Percentiles rank a stretch among this genome's conserved stretches.
phyloP scores from a whole-genome alignment of 768 basidiomycete species.

The Boletellus sp. region DNA sequence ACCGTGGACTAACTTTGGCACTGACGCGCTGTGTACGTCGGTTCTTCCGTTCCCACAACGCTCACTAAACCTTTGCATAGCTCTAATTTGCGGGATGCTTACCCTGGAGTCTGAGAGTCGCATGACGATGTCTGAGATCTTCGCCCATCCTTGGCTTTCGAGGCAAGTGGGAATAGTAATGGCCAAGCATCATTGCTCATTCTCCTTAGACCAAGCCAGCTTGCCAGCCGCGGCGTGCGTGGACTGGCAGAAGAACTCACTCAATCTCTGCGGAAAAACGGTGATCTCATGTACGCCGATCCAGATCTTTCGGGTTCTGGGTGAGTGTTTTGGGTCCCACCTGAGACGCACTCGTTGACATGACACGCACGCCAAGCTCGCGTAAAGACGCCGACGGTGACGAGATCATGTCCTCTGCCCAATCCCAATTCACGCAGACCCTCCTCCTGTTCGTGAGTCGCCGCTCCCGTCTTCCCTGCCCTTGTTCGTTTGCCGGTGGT shows the following conservation, averaged over 20 bases:
- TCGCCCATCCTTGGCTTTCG: slow-evolving; percentile 69
- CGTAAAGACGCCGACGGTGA: slow-evolving; percentile 53
- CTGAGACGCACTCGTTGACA: background rate
- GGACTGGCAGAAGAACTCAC: slow-evolving; percentile 71
- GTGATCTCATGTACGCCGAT: slow-evolving; percentile 71
- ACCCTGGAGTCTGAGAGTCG: slow-evolving; percentile 66
- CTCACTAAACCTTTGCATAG: slow-evolving; percentile 38
- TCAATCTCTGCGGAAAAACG: slow-evolving; percentile 58
- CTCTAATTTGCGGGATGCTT: slow-evolving; percentile 71
- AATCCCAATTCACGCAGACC: slow-evolving; percentile 75
- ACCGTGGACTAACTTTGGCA: slow-evolving; percentile 74
- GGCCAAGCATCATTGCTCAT: background rate
- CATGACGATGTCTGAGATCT: slow-evolving; percentile 57
- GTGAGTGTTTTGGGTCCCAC: slow-evolving; percentile 26
- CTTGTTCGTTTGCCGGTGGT: background rate
- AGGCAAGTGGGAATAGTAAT: slow-evolving; percentile 41
- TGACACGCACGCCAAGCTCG: slow-evolving; percentile 7
- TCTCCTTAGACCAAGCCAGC: slow-evolving; percentile 59
- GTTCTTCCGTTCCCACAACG: background rate
- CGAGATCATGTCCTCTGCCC: slow-evolving; percentile 54
- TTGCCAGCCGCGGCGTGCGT: slow-evolving; percentile 47
- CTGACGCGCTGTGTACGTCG: slow-evolving; percentile 57
- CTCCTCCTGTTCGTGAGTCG: slow-evolving; percentile 74
- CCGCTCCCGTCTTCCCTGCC: background rate
- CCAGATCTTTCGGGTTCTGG: slow-evolving; percentile 40